These are phyloP conservation scores for Phytophthora cajani DNA, from an alignment of 352 stramenopile genomes.

Conservation along the genomic window DNA sequence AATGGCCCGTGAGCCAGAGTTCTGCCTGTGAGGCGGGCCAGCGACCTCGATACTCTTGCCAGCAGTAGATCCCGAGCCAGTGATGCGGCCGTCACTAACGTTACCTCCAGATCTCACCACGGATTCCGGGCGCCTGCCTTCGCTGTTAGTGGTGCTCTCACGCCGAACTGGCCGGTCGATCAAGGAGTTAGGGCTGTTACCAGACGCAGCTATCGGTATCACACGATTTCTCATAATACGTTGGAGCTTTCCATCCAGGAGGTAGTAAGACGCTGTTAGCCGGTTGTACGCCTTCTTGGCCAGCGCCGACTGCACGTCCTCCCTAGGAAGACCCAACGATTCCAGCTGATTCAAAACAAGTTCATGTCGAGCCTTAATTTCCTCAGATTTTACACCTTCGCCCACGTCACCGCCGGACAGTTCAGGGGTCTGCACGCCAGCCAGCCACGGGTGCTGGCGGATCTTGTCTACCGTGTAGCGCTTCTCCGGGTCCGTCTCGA, in stretches of 20 bases:
- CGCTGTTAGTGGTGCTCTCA: conserved; percentile 16
- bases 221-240: conserved; percentile 47
- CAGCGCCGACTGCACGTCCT: conserved; percentile 51
- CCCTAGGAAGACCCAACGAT: conserved; percentile 51
- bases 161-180: conserved; percentile 9
- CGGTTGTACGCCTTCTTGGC: conserved; percentile 65
- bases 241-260: conserved; percentile 69
- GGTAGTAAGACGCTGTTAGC: conserved; percentile 78
- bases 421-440: conserved; percentile 33
- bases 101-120: conserved; percentile 14
- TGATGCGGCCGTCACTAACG: conserved; percentile 10
- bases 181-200: background rate
- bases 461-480: conserved; percentile 81
- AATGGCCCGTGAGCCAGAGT: conserved; percentile 6
- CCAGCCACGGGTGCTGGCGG: conserved; percentile 84
- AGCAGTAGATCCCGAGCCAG: conserved; percentile 7
- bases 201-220: conserved; percentile 1
- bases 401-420: conserved; percentile 10
- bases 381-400: conserved; percentile 7
- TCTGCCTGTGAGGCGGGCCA: conserved; percentile 14
- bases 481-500: conserved; percentile 86
- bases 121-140: conserved; percentile 20
- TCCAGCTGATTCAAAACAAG: conserved; percentile 64
- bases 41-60: conserved; percentile 9
- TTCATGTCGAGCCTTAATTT: conserved; percentile 36